Evolutionary conservation across 768 basidiomycete species (phyloP).

Genomic region (Clathrus columnatus): DNA sequence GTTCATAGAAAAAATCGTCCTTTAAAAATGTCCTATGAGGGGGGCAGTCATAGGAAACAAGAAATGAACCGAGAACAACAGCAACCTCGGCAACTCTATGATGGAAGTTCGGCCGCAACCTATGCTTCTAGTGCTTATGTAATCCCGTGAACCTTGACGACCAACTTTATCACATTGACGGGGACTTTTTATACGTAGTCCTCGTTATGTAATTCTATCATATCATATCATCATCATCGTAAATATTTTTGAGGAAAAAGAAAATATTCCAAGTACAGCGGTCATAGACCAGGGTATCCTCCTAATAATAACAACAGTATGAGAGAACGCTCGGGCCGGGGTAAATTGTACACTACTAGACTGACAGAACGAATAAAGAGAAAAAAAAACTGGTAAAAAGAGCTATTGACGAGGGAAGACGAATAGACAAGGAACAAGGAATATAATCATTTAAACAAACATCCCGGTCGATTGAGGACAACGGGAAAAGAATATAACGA

Average conservation of each 20-base stretch:
- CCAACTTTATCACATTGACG: too few species aligned
- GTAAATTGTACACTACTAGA: slow-evolving; percentile 10
- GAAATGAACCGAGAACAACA: too few species aligned
- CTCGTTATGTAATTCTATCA: too few species aligned
- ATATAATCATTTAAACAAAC: slow-evolving; percentile 6
- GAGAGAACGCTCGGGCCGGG: not conserved
- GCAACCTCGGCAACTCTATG: too few species aligned
- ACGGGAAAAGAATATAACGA: not conserved
- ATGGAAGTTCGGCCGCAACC: too few species aligned
- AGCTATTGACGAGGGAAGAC: slow-evolving; percentile 15
- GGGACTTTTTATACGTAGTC: too few species aligned
- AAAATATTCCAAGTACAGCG: slow-evolving; percentile 10
- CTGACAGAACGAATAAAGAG: slow-evolving; percentile 20
- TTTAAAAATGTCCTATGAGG: too few species aligned
- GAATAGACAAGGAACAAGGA: slow-evolving; percentile 27
- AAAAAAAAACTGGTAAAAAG: slow-evolving; percentile 14
- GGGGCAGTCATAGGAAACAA: too few species aligned
- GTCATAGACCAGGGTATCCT: slow-evolving; percentile 12
- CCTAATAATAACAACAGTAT: slow-evolving; percentile 8
- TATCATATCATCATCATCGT: too few species aligned
- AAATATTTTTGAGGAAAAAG: not conserved
- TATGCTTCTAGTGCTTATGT: too few species aligned
- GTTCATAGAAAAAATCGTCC: too few species aligned
- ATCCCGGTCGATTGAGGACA: not conserved
- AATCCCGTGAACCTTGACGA: too few species aligned